Base-by-base conservation (phyloP, 345 rosid genomes). In the Corchorus olitorius region DNA sequence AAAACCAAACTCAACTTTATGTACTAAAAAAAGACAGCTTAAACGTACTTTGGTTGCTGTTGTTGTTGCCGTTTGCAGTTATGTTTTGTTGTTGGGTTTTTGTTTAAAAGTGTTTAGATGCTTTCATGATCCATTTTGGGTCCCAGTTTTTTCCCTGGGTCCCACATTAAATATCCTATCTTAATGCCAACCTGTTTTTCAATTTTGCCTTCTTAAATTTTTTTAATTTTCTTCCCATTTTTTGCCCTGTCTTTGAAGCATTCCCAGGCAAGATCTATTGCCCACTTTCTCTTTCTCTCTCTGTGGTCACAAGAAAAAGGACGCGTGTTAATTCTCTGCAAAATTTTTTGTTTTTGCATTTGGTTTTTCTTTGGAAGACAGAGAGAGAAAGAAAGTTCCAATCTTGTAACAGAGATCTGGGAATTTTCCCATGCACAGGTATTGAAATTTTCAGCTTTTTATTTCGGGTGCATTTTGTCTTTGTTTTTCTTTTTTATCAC, bases 341-440 rank as follows among this genome's bases (percentile, higher is more conserved):
- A 67, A 3, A 48, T 68, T n/a, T 48, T 11, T 7, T 67, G 46
- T 46, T 48, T 34, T 48, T 1, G 14, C 34, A 9, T 19, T 19
- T 56, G 6, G 3, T 37, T 37, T 63, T 63, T 8, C 27, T 27
- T 27, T 27, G 27, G 15, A 43, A 45, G 15, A 71, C 4, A 74
- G 14, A 61, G 20, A 61, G 17, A 41, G 4, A 48, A 16, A 67
- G 34, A 46, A 10, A 6, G 27, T 50, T 20, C 61, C 70, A 62
- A 9, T 27, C 16, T 62, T 73, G 41, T 22, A 20, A 46, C 33
- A 35, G 75, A 62, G 45, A 74, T 74, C 69, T 61, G 16, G 46
- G 46, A 48, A 46, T 43, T 43, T 49, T 72, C 15, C 37, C 39
- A 74, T 34, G 69, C 17, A 17, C 46, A 62, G 60, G 77, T 74